Evolutionary conservation across 2,329 filamentous ascomycete species (phyloP), one percentile per base, ranked within the genome.

Genomic region (Aspergillus sp.): DNA sequence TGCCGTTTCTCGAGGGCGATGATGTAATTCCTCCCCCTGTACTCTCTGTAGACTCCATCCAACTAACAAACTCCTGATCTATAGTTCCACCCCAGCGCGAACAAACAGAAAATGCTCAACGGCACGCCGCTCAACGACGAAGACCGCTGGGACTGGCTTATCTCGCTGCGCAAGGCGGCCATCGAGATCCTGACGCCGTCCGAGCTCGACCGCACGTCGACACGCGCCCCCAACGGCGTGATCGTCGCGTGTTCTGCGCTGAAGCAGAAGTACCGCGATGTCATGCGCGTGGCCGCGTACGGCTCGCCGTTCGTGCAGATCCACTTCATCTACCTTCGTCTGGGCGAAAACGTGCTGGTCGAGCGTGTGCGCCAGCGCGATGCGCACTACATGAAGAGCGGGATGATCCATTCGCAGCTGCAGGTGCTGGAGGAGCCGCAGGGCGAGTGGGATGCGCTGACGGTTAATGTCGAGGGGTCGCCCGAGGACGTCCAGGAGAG

Each of bases 61-160:
- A 5, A 22, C 19, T 22, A 22, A 10, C n/a, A n/a, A n/a, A n/a
- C n/a, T n/a, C n/a, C n/a, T n/a, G n/a, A n/a, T n/a, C n/a, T n/a
- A n/a, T n/a, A 69, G 66, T 68, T 63, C 44, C 66, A 69, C 45
- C 48, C 64, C 1, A 64, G 72, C 19, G 70, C 81, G 51, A 95
- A 89, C 63, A 79, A 88, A 48, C 80, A 88, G 34, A 98, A 96
- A 64, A 98, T 98, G 91, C 71, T 74, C 52, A 72, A 71, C 46
- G 85, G 85, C 45, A 79, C 78, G 35, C 86, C 91, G 2, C 71
- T 98, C 22, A 93, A 83, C 35, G 91, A 98, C 55, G 80, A 79
- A 38, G 91, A 98, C 63, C 82, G 91, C 43, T 96, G 91, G 91
- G 89, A 95, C 66, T 98, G 91, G 91, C 78, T 98, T 42, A 84